Conservation (phyloP, 2,329 filamentous ascomycete species). For the Epichloe glyceriae region DNA sequence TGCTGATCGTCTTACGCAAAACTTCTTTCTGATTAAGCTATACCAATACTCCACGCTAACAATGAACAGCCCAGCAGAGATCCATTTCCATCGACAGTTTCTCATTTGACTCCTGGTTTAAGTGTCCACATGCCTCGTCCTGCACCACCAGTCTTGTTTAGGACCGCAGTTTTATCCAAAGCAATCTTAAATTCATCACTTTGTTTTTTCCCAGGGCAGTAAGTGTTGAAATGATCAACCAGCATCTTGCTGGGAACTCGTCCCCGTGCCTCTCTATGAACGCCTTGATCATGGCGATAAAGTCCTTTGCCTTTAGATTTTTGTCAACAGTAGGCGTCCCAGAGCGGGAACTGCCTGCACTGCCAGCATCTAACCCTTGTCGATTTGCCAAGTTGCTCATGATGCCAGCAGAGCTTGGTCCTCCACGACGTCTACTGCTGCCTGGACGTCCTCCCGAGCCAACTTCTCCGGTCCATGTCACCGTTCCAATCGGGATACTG, state of each 20-base stretch:
- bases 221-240: constrained; percentile 79
- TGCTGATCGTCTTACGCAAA: too few relatives aligned
- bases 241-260: constrained; percentile 71
- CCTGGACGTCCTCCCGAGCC: constrained; percentile 64
- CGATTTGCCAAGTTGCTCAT: constrained; percentile 44
- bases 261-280: constrained; percentile 72
- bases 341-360: constrained; percentile 32
- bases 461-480: constrained; percentile 85
- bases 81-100: neutral
- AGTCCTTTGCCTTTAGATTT: constrained; percentile 44
- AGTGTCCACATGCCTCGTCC: constrained; percentile 43
- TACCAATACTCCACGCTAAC: neutral
- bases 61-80: neutral
- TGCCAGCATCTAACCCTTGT: constrained; percentile 35
- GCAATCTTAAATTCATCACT: constrained; percentile 73
- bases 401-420: constrained; percentile 40
- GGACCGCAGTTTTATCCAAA: constrained; percentile 59
- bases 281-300: constrained; percentile 58
- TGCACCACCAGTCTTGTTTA: constrained; percentile 46
- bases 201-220: constrained; percentile 51
- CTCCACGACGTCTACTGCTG: constrained; percentile 35
- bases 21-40: neutral
- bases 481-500: constrained; percentile 64
- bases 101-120: constrained; percentile 21
- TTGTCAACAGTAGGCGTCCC: constrained; percentile 27